Base-by-base conservation (phyloP, 2,329 filamentous ascomycete species). In the Trichoderma oligosporum region DNA sequence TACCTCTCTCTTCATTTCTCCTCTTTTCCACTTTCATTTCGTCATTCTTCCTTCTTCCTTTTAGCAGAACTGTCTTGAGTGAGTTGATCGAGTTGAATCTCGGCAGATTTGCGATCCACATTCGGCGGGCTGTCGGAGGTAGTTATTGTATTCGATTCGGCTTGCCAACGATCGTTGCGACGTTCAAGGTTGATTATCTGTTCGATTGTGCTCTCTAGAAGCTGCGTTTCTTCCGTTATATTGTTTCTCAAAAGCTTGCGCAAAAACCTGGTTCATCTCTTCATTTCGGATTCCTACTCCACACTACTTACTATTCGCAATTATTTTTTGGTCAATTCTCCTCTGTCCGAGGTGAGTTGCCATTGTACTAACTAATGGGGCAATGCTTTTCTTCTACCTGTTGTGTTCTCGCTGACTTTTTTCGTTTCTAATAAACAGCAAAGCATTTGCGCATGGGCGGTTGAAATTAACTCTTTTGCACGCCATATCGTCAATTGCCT, bases 51-150 rank as follows among this genome's bases (percentile, higher is more conserved):
- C 16, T 24, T 2, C 6, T 42, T 2, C 22, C 16, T 16, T 24
- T 5, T 25, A 12, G 33, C 9, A 18, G 22, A 20, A n/a, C 16
- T 24, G 25, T 14, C 22, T 24, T 22, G 41, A 39, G 33, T 51
- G 20, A 41, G 25, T 57, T 45, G 53, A 48, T 44, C 52, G 22
- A 48, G 33, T 52, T 42, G 46, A 54, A 46, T 29, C 56, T 57
- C 39, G 35, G 42, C 51, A 25, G 25, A 33, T 44, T 48, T 41
- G 35, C 36, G 39, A 48, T 44, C 60, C 52, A 45, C 54, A 47
- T 36, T 56, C 54, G 54, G 54, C 45, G 54, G 54, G 38, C 44
- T 56, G 53, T 56, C 44, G 53, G 53, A 24, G 53, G 27, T 45
- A 24, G 41, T 47, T 24, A 45, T 49, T 27, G 45, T 35, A 24